Evolutionary conservation across 257 asterid genomes (phyloP).

Genomic region (Lycium barbarum): DNA sequence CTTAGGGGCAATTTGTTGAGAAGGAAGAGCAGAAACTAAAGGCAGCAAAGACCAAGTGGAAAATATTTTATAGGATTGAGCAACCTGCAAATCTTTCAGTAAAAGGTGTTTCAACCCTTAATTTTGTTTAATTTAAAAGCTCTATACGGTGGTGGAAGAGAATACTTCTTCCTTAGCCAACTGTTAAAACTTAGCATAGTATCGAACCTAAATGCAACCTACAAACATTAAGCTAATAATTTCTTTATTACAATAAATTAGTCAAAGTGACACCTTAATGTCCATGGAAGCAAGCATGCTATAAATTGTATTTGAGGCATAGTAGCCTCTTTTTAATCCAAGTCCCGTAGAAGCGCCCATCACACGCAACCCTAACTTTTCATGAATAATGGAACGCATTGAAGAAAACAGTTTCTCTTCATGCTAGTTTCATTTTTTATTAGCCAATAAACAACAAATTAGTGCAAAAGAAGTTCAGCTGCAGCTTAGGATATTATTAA

Average conservation of each 20-base stretch:
- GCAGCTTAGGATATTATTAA: constrained; percentile 15
- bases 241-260: constrained; percentile 3
- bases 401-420: neutral
- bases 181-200: neutral
- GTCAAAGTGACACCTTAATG: neutral
- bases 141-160: constrained; percentile 4
- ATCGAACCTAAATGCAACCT: constrained; percentile 2
- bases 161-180: constrained; percentile 25
- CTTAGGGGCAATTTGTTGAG: neutral
- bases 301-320: neutral
- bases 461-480: constrained; percentile 17
- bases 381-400: neutral
- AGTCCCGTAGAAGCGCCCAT: neutral
- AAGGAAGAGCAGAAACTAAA: constrained; percentile 21
- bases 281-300: constrained; percentile 6
- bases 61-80: neutral
- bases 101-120: constrained; percentile 23
- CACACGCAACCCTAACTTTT: neutral
- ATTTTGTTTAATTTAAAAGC: neutral
- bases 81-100: constrained; percentile 10
- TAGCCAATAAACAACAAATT: neutral
- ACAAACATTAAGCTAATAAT: neutral
- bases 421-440: constrained; percentile 24
- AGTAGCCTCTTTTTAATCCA: neutral
- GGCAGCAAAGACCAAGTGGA: constrained; percentile 4